These are phyloP conservation scores for Closterium sp. DNA, from an alignment of 139 green algal genomes.

Conservation along the genomic window DNA sequence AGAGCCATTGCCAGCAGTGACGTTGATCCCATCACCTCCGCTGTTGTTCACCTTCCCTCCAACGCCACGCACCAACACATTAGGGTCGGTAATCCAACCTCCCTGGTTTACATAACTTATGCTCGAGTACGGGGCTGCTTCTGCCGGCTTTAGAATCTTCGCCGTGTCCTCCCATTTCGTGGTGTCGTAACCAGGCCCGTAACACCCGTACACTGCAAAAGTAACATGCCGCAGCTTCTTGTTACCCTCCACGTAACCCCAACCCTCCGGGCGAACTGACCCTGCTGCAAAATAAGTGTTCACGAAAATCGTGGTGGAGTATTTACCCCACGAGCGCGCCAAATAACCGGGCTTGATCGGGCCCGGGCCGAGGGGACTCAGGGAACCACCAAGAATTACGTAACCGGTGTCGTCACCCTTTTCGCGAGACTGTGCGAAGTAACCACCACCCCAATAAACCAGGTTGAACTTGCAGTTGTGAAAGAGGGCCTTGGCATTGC, in stretches of 20 bases:
- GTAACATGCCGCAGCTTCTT: not conserved
- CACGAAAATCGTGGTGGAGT: not conserved
- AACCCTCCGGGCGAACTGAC: not conserved
- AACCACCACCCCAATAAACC: not conserved
- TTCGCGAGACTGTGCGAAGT: not conserved
- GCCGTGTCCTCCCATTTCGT: not conserved
- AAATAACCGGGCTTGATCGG: not conserved
- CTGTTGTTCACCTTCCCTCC: not conserved
- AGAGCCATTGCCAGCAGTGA: not conserved
- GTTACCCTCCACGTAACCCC: not conserved
- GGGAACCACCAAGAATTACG: not conserved
- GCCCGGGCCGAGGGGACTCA: not conserved
- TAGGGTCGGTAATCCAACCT: not conserved
- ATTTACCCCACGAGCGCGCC: not conserved
- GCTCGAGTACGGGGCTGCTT: not conserved
- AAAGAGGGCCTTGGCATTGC: slow-evolving; percentile 2
- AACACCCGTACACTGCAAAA: not conserved
- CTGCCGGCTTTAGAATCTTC: not conserved
- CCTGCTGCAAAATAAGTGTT: not conserved
- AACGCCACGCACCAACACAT: not conserved
- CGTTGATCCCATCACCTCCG: not conserved
- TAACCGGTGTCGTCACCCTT: not conserved
- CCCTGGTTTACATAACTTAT: not conserved
- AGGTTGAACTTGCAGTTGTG: not conserved
- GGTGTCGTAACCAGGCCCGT: not conserved